These are phyloP conservation scores for Ophiostoma fasciatum DNA, from an alignment of 2,329 filamentous ascomycete genomes.

Conservation along the genomic window DNA sequence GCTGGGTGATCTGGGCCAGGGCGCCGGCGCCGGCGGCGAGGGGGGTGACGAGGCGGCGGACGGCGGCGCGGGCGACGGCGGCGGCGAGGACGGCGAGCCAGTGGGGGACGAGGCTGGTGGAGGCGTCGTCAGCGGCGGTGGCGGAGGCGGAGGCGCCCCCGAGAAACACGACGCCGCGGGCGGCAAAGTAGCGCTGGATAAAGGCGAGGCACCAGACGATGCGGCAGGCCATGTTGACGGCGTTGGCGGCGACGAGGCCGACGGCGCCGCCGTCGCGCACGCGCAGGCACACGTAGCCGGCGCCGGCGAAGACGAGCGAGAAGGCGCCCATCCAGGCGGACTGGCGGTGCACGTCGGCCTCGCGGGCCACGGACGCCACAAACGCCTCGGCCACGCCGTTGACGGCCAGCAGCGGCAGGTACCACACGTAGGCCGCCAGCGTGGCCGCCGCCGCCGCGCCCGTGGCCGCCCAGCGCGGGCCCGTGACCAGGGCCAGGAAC, in stretches of 20 bases:
- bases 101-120: constrained; percentile 27
- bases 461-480: constrained; percentile 57
- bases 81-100: constrained; percentile 28
- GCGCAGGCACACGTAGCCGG: constrained; percentile 62
- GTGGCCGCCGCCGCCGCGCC: constrained; percentile 35
- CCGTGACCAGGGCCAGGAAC: constrained; percentile 61
- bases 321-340: constrained; percentile 75
- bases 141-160: constrained; percentile 21
- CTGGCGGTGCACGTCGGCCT: constrained; percentile 60
- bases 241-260: constrained; percentile 76
- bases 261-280: constrained; percentile 55
- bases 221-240: constrained; percentile 75
- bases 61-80: constrained; percentile 27
- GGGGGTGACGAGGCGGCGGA: constrained; percentile 17
- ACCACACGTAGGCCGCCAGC: constrained; percentile 73
- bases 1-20: constrained; percentile 20
- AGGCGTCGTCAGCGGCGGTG: too few species aligned
- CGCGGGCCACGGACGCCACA: constrained; percentile 70
- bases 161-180: constrained; percentile 24
- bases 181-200: constrained; percentile 47
- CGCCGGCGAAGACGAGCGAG: constrained; percentile 57
- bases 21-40: constrained; percentile 17
- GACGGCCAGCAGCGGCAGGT: constrained; percentile 79
- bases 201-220: constrained; percentile 70
- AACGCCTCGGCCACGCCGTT: constrained; percentile 92